A percentile compares a stretch with the other conserved stretches of the same genome.
Evolutionary conservation across 805 yeast species (phyloP).

Genomic region (Starmerella stigmatis): DNA sequence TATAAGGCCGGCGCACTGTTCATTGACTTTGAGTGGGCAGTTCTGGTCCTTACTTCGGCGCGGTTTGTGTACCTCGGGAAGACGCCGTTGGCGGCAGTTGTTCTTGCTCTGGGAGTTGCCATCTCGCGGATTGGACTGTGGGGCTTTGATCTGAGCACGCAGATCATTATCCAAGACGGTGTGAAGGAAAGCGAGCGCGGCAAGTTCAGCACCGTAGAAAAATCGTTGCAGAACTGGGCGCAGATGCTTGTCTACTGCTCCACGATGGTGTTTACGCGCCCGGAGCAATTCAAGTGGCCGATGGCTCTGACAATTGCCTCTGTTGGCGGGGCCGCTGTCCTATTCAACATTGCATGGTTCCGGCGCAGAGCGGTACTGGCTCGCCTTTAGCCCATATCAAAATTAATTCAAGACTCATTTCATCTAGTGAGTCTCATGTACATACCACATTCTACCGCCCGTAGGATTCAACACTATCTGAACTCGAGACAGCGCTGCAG

Average conservation of each 20-base stretch:
- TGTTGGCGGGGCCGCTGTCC: slow-evolving; percentile 11
- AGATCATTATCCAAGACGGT: slow-evolving; percentile 31
- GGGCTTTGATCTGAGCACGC: slow-evolving; percentile 36
- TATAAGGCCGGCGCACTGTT: slow-evolving; percentile 29
- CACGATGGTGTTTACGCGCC: slow-evolving; percentile 17
- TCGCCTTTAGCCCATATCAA: background rate
- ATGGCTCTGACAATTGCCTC: slow-evolving; percentile 12
- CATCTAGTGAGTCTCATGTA: too few relatives aligned
- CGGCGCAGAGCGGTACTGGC: background rate
- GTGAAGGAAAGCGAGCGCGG: slow-evolving; percentile 31
- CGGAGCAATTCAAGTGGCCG: slow-evolving; percentile 16
- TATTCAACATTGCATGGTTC: slow-evolving; percentile 5
- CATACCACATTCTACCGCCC: too few relatives aligned
- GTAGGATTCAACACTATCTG: too few relatives aligned
- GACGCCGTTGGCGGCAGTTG: slow-evolving; percentile 11
- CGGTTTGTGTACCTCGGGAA: slow-evolving; percentile 6
- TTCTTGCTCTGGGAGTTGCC: slow-evolving; percentile 25
- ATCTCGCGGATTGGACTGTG: slow-evolving; percentile 35
- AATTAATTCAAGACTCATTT: too few relatives aligned
- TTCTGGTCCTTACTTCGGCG: slow-evolving; percentile 25
- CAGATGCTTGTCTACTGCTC: slow-evolving; percentile 13
- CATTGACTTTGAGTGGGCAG: slow-evolving; percentile 29
- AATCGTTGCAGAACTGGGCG: slow-evolving; percentile 18
- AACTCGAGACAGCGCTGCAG: too few relatives aligned
- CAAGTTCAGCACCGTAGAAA: slow-evolving; percentile 28